A percentile compares a stretch with the other conserved stretches of the same genome.
phyloP scores from a whole-genome alignment of 305 asterid genomes.

The Petunia hybrid region DNA sequence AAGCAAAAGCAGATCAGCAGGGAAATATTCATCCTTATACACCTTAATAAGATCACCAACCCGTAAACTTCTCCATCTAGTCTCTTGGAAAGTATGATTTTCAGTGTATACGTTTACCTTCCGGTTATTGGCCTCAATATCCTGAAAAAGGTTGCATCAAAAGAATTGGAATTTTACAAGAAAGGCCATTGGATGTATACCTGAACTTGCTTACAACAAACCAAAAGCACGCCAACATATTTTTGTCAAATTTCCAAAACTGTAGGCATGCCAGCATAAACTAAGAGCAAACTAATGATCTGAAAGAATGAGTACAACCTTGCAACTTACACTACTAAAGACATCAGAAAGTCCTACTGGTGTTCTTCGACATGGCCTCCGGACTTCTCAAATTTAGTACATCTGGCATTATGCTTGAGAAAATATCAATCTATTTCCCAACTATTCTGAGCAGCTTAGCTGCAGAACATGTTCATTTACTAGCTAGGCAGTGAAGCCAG shows the following conservation, averaged over 20 bases:
- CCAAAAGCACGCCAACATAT: constrained; percentile 4
- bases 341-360: constrained; percentile 19
- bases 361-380: not conserved
- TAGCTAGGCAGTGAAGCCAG: not conserved
- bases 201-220: not conserved
- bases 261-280: not conserved
- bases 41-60: constrained; percentile 96
- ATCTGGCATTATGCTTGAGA: constrained; percentile 5
- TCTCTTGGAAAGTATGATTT: constrained; percentile 54
- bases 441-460: not conserved
- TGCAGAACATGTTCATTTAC: not conserved
- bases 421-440: not conserved
- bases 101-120: constrained; percentile 62
- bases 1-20: constrained; percentile 86
- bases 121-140: constrained; percentile 85
- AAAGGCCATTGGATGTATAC: not conserved
- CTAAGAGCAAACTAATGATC: constrained; percentile 7
- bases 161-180: not conserved
- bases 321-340: constrained; percentile 13
- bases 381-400: not conserved
- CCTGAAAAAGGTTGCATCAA: constrained; percentile 55
- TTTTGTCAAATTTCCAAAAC: constrained; percentile 18
- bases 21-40: constrained; percentile 85
- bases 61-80: constrained; percentile 78
- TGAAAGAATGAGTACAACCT: not conserved